phyloP scores from a whole-genome alignment of 768 basidiomycete species.

The Mycena indigotica region DNA sequence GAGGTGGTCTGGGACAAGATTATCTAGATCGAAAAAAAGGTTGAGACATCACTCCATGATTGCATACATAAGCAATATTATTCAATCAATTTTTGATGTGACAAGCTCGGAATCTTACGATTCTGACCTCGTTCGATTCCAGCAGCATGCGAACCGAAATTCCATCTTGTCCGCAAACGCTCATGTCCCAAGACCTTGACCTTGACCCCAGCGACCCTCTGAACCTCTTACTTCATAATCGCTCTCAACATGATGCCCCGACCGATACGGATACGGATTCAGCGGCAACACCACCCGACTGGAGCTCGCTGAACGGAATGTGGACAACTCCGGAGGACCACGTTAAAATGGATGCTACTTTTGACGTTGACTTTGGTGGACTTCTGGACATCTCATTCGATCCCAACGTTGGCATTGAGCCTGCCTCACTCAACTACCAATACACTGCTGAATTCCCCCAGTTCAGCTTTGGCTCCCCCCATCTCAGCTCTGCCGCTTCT shows the following conservation, averaged over 20 bases:
- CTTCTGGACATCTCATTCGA: conserved; percentile 67
- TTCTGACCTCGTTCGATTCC: background rate
- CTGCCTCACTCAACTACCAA: conserved; percentile 54
- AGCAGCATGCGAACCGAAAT: background rate
- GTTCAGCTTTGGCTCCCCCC: conserved; percentile 29
- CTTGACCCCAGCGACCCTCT: conserved; percentile 62
- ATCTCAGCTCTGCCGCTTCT: conserved; percentile 25
- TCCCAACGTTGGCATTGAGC: conserved; percentile 63
- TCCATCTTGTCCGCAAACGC: conserved; percentile 26
- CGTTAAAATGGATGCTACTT: conserved; percentile 23
- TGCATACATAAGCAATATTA: no score
- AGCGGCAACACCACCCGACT: conserved; percentile 45
- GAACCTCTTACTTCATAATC: conserved; percentile 56
- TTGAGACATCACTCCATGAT: no score
- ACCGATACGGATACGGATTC: conserved; percentile 34
- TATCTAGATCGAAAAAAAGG: no score
- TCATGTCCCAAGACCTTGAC: conserved; percentile 45
- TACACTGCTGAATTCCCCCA: conserved; percentile 21
- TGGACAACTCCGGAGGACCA: conserved; percentile 43
- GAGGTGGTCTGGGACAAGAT: no score
- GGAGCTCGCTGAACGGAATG: conserved; percentile 55
- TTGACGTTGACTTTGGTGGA: conserved; percentile 43
- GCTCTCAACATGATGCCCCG: conserved; percentile 35
- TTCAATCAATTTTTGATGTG: no score
- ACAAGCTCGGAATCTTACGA: no score